Conservation (phyloP, 805 yeast species). For the Saccharomyces eubayanus region DNA sequence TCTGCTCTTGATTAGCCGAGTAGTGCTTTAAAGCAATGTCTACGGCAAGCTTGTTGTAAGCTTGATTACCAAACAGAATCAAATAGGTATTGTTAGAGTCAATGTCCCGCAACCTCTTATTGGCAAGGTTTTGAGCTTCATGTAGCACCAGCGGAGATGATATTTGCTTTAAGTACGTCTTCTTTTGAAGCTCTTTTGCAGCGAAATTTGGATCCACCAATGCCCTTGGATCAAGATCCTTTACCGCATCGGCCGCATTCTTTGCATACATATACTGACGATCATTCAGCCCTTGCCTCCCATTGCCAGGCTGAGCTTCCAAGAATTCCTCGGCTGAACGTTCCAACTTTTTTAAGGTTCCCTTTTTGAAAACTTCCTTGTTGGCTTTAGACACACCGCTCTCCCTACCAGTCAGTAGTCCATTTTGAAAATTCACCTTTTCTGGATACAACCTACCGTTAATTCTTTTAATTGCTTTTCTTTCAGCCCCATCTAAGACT, state of each 20-base stretch:
- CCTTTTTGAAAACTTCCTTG: background rate
- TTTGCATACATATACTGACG: conserved; percentile 32
- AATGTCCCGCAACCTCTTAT: conserved; percentile 33
- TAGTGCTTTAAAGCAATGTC: conserved; percentile 45
- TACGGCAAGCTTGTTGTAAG: conserved; percentile 63
- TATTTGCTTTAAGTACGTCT: conserved; percentile 22
- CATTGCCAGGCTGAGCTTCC: background rate
- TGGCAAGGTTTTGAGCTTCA: conserved; percentile 46
- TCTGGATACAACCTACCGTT: conserved; percentile 12
- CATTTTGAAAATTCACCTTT: background rate
- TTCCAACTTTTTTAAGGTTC: background rate
- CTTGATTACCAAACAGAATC: conserved; percentile 36
- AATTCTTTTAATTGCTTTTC: conserved; percentile 23
- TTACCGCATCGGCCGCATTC: conserved; percentile 34
- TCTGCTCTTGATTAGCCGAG: background rate
- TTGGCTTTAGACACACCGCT: background rate
- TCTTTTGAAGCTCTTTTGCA: conserved; percentile 32
- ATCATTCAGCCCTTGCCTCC: background rate
- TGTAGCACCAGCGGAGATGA: conserved; percentile 37
- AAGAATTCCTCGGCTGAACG: background rate
- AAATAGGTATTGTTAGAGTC: conserved; percentile 33
- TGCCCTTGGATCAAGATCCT: conserved; percentile 33
- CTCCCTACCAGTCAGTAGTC: background rate
- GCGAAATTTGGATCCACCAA: conserved; percentile 37
- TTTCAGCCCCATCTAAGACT: conserved; percentile 25